Evolutionary conservation across 2,329 filamentous ascomycete genomes (phyloP).

Genomic region (Hortaea sp.): DNA sequence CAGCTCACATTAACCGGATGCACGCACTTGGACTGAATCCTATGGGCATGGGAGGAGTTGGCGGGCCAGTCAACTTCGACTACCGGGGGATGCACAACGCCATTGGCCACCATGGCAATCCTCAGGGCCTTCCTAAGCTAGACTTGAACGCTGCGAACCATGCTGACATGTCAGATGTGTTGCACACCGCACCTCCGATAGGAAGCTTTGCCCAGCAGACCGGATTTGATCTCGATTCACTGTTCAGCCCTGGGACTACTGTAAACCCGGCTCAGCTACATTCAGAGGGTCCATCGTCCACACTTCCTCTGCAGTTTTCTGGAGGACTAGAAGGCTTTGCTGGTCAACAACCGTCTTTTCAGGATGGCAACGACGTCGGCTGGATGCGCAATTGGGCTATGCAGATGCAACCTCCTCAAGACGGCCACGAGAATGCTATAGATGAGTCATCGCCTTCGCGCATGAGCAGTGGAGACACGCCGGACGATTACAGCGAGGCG

Average conservation of each 20-base stretch:
- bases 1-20: slow-evolving; percentile 18
- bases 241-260: slow-evolving; percentile 57
- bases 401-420: slow-evolving; percentile 48
- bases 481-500: slow-evolving; percentile 76
- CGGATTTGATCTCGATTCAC: slow-evolving; percentile 60
- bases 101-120: slow-evolving; percentile 55
- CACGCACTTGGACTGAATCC: slow-evolving; percentile 15
- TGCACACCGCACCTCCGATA: slow-evolving; percentile 70
- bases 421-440: slow-evolving; percentile 66
- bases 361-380: slow-evolving; percentile 68
- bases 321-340: slow-evolving; percentile 38
- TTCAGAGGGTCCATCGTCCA: slow-evolving; percentile 54
- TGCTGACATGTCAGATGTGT: slow-evolving; percentile 50
- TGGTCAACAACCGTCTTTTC: slow-evolving; percentile 39
- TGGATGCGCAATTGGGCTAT: slow-evolving; percentile 79
- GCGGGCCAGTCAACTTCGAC: slow-evolving; percentile 45
- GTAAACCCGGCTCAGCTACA: slow-evolving; percentile 64
- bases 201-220: slow-evolving; percentile 46
- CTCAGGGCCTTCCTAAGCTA: slow-evolving; percentile 66
- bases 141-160: slow-evolving; percentile 63
- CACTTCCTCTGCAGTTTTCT: slow-evolving; percentile 36
- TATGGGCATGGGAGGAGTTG: slow-evolving; percentile 52
- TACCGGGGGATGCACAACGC: slow-evolving; percentile 64
- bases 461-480: slow-evolving; percentile 91
- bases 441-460: slow-evolving; percentile 93